Evolutionary conservation across 2,329 filamentous ascomycete species (phyloP).

Genomic region (Botrytis pseudocinerea): DNA sequence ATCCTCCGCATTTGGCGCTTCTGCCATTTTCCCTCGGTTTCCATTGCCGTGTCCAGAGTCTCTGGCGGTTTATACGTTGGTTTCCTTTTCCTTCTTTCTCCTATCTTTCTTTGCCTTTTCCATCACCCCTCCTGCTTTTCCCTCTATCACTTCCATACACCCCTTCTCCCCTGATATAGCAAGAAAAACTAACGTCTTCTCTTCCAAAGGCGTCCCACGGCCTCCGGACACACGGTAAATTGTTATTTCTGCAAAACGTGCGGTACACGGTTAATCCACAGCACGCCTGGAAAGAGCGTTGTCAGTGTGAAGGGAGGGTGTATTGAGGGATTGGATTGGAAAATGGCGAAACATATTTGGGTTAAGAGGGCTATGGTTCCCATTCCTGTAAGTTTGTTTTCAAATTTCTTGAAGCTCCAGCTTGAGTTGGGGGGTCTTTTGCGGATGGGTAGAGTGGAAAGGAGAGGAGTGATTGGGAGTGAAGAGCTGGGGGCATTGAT

Average conservation of each 20-base stretch:
- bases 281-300: slow-evolving; percentile 58
- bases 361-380: slow-evolving; percentile 53
- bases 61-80: slow-evolving; percentile 16
- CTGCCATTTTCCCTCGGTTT: slow-evolving; percentile 20
- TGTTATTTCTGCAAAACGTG: slow-evolving; percentile 69
- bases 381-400: slow-evolving; percentile 49
- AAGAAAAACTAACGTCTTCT: slow-evolving; percentile 6
- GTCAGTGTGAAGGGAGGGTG: slow-evolving; percentile 69
- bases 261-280: slow-evolving; percentile 65
- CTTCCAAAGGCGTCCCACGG: slow-evolving; percentile 53
- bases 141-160: background rate
- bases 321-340: slow-evolving; percentile 63
- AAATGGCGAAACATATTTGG: slow-evolving; percentile 59
- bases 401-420: background rate
- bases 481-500: background rate
- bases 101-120: background rate
- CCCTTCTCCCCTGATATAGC: background rate
- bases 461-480: background rate
- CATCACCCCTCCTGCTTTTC: background rate
- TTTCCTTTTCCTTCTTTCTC: background rate
- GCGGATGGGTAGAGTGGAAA: background rate
- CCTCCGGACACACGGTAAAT: slow-evolving; percentile 57
- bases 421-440: background rate
- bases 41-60: slow-evolving; percentile 3
- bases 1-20: slow-evolving; percentile 19